Evolutionary conservation across 1,284 basidiomycete species (phyloP).

Genomic region (Phaffia rhodozyma): DNA sequence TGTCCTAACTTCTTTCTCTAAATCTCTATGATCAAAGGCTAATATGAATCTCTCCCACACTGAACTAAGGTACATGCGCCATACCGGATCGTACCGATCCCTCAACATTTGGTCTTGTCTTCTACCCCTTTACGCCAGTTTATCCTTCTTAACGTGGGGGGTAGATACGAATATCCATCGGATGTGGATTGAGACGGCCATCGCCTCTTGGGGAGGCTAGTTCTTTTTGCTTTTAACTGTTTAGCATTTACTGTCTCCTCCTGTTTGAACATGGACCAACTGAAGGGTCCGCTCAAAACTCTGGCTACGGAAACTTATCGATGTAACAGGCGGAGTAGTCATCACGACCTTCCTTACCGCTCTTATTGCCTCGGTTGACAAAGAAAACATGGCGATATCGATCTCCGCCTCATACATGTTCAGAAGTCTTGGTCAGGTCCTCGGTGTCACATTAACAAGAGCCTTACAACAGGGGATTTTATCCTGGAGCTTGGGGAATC

Average conservation of each 20-base stretch:
- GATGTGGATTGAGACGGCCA: slow-evolving; percentile 25
- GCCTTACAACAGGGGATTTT: slow-evolving; percentile 28
- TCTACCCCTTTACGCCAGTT: slow-evolving; percentile 24
- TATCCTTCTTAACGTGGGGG: slow-evolving; percentile 24
- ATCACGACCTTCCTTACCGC: slow-evolving; percentile 23
- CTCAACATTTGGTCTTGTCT: slow-evolving; percentile 22
- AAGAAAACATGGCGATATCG: slow-evolving; percentile 21
- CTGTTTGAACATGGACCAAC: not conserved
- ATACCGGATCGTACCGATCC: slow-evolving; percentile 27
- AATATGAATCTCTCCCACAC: too few relatives aligned
- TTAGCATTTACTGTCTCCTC: slow-evolving; percentile 10
- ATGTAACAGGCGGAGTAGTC: slow-evolving; percentile 1
- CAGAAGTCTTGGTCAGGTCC: slow-evolving; percentile 25
- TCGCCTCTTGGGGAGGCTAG: slow-evolving; percentile 24
- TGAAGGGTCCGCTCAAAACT: not conserved
- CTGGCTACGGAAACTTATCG: not conserved
- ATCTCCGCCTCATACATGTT: slow-evolving; percentile 29
- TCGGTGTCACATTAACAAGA: slow-evolving; percentile 26
- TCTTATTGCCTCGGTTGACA: slow-evolving; percentile 21
- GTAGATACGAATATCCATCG: slow-evolving; percentile 20
- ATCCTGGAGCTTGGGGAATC: not conserved
- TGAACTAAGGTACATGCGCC: slow-evolving; percentile 12
- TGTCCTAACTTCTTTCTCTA: slow-evolving; percentile 20
- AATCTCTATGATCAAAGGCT: too few relatives aligned
- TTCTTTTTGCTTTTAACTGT: slow-evolving; percentile 21